Conservation (phyloP, 2,329 filamentous ascomycete genomes). For the Byssoonygena ceratinophila region DNA sequence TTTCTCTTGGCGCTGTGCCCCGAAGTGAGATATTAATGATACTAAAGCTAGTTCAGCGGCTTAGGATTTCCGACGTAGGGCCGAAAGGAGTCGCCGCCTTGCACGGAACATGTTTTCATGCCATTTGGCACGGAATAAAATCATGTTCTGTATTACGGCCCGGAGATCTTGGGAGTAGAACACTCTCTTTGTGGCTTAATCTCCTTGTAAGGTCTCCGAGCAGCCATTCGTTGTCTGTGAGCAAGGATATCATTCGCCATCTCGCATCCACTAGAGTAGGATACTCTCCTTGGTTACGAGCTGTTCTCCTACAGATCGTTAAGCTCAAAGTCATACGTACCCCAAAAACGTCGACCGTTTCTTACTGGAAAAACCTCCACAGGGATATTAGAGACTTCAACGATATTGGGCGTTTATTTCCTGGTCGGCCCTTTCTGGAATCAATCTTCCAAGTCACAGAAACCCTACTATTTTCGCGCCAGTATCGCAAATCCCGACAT, state of each 20-base stretch:
- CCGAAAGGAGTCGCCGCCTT: conserved; percentile 15
- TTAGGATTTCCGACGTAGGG: conserved; percentile 15
- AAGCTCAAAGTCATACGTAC: neutral
- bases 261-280: conserved; percentile 12
- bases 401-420: conserved; percentile 19
- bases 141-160: conserved; percentile 28
- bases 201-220: conserved; percentile 19
- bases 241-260: conserved; percentile 23
- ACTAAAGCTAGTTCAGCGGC: conserved; percentile 21
- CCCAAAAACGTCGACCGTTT: neutral
- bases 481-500: conserved; percentile 15
- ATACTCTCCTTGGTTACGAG: neutral
- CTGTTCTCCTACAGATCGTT: neutral
- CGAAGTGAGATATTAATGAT: conserved; percentile 27
- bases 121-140: conserved; percentile 32
- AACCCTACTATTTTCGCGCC: conserved; percentile 20
- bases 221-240: conserved; percentile 19
- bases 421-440: conserved; percentile 20
- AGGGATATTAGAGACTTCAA: conserved; percentile 15
- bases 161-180: conserved; percentile 24
- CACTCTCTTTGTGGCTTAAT: conserved; percentile 27
- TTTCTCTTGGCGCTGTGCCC: conserved; percentile 29
- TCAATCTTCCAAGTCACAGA: conserved; percentile 29
- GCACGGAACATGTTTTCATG: conserved; percentile 21
- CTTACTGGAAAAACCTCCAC: conserved; percentile 3